Base-by-base conservation (phyloP, 306 rosid species). In the Cicer chorassanicum region DNA sequence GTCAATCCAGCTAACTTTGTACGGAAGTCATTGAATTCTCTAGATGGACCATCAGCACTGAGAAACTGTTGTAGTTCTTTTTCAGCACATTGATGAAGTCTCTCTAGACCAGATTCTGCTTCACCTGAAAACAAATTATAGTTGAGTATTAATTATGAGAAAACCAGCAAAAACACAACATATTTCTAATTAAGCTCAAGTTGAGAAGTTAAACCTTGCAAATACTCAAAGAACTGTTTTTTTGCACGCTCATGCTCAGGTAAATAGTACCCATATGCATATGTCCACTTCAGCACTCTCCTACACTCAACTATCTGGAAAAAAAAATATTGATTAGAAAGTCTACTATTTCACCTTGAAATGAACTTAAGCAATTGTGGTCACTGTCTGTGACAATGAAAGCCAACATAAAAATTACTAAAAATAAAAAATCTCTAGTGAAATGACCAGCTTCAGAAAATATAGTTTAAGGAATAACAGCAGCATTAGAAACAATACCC, bases 211-310 rank as follows among this genome's bases (percentile, higher is more conserved):
- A 79, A 63, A 90, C 96, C 91, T 87, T 91, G 91, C 72, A 87
- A 78, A 80, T 90, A 90, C 82, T 90, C 96, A 55, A 90, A 87
- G 78, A 91, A 82, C 80, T 82, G 87, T 65, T 85, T 91, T 79
- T 85, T 91, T 1, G 87, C 93, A 43, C 80, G 83, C 69, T 91
- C 93, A 53, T 72, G 82, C 81, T 91, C 98, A 0, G 89, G 97
- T 81, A 93, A 82, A 83, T 91, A 93, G 84, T 76, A 93, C 36
- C 98, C 98, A 76, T 93, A 93, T 9, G 98, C 96, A 82, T 93
- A 93, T 1, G 98, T 93, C 98, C 98, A 93, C 74, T 93, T 93
- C 77, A 93, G 90, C 57, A 91, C 98, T 79, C 97, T 84, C 78
- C 98, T 89, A 73, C 98, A 93, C 82, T 93, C 98, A 24, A 93